A percentile compares a stretch with the other conserved stretches of the same genome.
These are phyloP conservation scores for Acanthamoeba royreba DNA, from an alignment of 208 protist species.

Conservation along the genomic window DNA sequence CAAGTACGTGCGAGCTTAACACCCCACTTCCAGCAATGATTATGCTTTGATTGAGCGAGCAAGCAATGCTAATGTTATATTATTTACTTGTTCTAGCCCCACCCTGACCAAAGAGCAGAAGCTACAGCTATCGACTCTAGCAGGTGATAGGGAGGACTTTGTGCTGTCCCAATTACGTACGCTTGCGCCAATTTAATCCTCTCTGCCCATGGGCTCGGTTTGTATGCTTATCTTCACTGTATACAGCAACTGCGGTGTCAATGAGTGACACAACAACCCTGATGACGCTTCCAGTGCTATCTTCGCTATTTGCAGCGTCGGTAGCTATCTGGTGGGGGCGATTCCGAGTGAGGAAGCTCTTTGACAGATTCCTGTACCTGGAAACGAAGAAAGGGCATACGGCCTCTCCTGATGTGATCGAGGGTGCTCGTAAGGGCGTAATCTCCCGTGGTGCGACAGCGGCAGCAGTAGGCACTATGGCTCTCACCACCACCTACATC, in stretches of 20 bases:
- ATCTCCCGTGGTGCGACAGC: neutral
- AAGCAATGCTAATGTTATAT: no score
- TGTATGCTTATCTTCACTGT: neutral
- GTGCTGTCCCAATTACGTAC: neutral
- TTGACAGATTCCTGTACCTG: slow-evolving; percentile 7
- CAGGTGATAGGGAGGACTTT: slow-evolving; percentile 9
- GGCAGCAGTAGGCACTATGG: neutral
- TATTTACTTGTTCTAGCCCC: no score
- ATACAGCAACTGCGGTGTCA: neutral
- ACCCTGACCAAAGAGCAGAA: neutral
- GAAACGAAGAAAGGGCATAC: neutral
- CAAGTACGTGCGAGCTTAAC: neutral
- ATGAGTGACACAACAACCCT: neutral
- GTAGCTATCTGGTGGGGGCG: slow-evolving; percentile 16
- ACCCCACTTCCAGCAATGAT: no score
- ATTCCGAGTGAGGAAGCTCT: neutral
- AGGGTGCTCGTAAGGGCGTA: neutral
- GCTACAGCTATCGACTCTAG: neutral
- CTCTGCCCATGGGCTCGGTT: no score
- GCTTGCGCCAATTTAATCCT: neutral
- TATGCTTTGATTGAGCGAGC: no score
- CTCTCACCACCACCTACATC: slow-evolving; percentile 31
- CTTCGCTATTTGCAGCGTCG: slow-evolving; percentile 8
- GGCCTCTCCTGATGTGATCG: neutral
- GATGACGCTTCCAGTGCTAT: neutral